Evolutionary conservation across 148 eudicot genomes (phyloP).

Genomic region (Amaranthus hypochondriacus): DNA sequence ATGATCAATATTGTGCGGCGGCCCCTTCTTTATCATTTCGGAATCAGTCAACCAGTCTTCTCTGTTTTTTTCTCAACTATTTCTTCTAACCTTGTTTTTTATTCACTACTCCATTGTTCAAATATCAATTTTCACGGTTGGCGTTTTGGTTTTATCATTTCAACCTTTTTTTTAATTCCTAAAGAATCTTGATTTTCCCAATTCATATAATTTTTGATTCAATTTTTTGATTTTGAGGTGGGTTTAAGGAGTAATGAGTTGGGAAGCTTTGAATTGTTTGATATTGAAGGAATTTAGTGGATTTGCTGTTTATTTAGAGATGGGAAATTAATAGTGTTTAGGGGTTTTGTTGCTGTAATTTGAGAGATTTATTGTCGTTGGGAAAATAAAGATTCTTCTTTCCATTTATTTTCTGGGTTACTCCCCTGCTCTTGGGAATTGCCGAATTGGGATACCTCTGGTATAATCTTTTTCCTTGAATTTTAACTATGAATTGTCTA

Average conservation of each 20-base stretch:
- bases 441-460: constrained; percentile 1
- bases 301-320: not conserved
- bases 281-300: not conserved
- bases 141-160: not conserved
- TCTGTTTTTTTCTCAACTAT: not conserved
- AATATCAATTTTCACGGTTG: not conserved
- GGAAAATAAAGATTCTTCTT: not conserved
- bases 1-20: constrained; percentile 26
- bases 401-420: constrained; percentile 8
- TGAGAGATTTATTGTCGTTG: constrained; percentile 9
- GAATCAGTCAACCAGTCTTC: not conserved
- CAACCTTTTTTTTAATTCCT: not conserved
- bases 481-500: not conserved
- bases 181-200: not conserved
- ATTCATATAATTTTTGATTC: not conserved
- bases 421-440: constrained; percentile 5
- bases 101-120: not conserved
- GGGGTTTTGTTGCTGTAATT: constrained; percentile 3
- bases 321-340: constrained; percentile 2
- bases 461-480: constrained; percentile 9
- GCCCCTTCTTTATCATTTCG: not conserved
- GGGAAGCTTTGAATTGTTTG: constrained; percentile 5
- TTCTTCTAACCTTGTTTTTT: not conserved
- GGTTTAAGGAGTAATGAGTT: not conserved
- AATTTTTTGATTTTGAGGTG: not conserved